Conservation (phyloP, 208 protist genomes). For the Kentomonas sorsogonicus region DNA sequence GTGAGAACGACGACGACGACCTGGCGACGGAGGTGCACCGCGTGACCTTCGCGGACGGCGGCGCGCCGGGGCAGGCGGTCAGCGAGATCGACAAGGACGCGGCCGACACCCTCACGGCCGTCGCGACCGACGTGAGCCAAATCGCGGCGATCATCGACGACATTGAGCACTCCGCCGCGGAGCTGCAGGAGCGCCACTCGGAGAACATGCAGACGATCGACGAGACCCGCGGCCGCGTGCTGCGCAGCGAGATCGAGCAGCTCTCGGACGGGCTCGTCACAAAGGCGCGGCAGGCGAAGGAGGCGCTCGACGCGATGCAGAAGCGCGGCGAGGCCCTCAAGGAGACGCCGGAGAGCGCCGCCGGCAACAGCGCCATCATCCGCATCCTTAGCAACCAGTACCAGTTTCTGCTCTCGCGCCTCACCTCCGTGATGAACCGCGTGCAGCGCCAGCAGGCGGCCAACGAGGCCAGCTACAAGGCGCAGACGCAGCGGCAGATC, state of each 20-base stretch:
- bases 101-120: conserved; percentile 57
- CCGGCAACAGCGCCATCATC: conserved; percentile 69
- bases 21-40: conserved; percentile 26
- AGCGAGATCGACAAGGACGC: conserved; percentile 59
- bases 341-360: conserved; percentile 39
- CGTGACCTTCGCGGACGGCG: conserved; percentile 30
- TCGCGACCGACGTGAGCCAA: conserved; percentile 44
- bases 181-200: conserved; percentile 56
- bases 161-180: conserved; percentile 27
- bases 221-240: conserved; percentile 30
- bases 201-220: conserved; percentile 77
- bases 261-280: conserved; percentile 40
- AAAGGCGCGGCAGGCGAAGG: conserved; percentile 36
- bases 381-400: conserved; percentile 87
- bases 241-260: conserved; percentile 60
- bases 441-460: conserved; percentile 58
- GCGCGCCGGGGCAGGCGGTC: conserved; percentile 5
- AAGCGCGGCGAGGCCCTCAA: conserved; percentile 62
- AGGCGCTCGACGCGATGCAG: conserved; percentile 51
- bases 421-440: conserved; percentile 45
- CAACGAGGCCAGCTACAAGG: conserved; percentile 64
- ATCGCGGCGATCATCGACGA: conserved; percentile 24
- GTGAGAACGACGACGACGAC: conserved; percentile 6
- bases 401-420: conserved; percentile 39
- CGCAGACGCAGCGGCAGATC: conserved; percentile 85